Conservation (phyloP, 768 basidiomycete species). For the Calocera viscosa region DNA sequence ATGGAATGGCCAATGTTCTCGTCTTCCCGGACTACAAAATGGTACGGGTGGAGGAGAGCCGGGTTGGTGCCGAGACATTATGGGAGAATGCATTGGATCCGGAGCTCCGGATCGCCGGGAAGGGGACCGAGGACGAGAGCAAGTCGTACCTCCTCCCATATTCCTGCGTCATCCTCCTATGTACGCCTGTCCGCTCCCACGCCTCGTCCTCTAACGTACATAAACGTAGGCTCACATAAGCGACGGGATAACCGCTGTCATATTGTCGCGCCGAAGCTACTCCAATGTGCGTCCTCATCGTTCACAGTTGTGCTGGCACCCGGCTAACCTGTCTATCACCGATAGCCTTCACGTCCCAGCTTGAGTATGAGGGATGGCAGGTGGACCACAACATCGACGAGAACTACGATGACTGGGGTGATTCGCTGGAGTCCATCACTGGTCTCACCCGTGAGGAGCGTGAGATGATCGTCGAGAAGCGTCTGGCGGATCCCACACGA, state of each 20-base stretch:
- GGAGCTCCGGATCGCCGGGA: conserved; percentile 28
- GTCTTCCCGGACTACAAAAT: conserved; percentile 89
- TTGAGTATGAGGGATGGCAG: conserved; percentile 60
- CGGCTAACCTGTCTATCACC: conserved; percentile 19
- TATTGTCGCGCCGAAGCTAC: conserved; percentile 73
- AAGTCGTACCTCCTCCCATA: conserved; percentile 79
- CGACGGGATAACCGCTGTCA: conserved; percentile 83
- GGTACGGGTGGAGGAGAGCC: conserved; percentile 52
- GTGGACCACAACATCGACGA: conserved; percentile 64
- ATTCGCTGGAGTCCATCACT: conserved; percentile 49
- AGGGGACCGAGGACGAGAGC: conserved; percentile 39
- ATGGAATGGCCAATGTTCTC: conserved; percentile 61
- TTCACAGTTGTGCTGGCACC: neutral
- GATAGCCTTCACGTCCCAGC: conserved; percentile 48
- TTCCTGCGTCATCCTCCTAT: conserved; percentile 76
- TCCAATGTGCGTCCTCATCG: conserved; percentile 41
- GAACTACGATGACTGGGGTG: conserved; percentile 32
- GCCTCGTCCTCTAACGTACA: neutral
- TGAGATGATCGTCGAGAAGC: conserved; percentile 41
- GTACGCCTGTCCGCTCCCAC: conserved; percentile 36
- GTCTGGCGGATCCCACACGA: conserved; percentile 38
- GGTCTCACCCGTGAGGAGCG: conserved; percentile 39
- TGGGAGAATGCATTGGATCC: conserved; percentile 56
- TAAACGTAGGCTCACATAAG: conserved; percentile 71
- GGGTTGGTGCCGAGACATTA: conserved; percentile 53